A percentile compares a stretch with the other conserved stretches of the same genome.
Conservation (phyloP, 2,329 filamentous ascomycete genomes). For the Clonostachys sp. region DNA sequence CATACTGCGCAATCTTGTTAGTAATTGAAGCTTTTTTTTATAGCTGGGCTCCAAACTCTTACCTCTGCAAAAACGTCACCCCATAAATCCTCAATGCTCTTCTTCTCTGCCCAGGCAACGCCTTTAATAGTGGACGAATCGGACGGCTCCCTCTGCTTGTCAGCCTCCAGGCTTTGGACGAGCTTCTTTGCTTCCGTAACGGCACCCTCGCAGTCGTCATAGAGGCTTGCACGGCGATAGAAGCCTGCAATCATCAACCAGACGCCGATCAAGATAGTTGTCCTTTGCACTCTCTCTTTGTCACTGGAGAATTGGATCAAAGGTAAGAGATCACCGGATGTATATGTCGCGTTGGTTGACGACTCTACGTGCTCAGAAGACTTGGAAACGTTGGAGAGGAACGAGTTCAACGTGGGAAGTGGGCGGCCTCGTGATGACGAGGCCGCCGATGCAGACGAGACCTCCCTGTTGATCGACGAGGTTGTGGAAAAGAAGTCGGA, state of each 20-base stretch:
- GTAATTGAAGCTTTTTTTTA: not conserved
- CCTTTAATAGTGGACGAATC: slow-evolving; percentile 58
- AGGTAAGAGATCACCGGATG: slow-evolving; percentile 42
- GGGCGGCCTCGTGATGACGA: slow-evolving; percentile 37
- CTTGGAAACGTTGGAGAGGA: slow-evolving; percentile 32
- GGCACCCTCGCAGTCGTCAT: slow-evolving; percentile 75
- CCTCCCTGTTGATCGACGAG: slow-evolving; percentile 35
- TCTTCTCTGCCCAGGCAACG: slow-evolving; percentile 72
- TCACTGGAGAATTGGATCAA: slow-evolving; percentile 50
- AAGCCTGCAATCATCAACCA: slow-evolving; percentile 90
- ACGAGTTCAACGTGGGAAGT: slow-evolving; percentile 38
- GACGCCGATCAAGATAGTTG: slow-evolving; percentile 63
- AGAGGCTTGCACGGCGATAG: slow-evolving; percentile 77
- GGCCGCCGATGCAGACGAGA: slow-evolving; percentile 29
- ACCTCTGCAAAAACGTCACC: slow-evolving; percentile 81
- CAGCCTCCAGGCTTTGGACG: slow-evolving; percentile 64
- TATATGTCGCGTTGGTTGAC: slow-evolving; percentile 31
- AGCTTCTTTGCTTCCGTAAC: slow-evolving; percentile 78
- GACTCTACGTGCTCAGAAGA: slow-evolving; percentile 33
- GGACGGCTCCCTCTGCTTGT: slow-evolving; percentile 57
- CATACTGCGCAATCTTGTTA: slow-evolving; percentile 47
- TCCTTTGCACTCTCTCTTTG: slow-evolving; percentile 43
- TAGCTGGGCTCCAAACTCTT: slow-evolving; percentile 23
- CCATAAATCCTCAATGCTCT: slow-evolving; percentile 79
- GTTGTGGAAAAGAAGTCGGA: slow-evolving; percentile 23